These are phyloP conservation scores for Drechslera avenae DNA, from an alignment of 2,329 filamentous ascomycete species.

Conservation along the genomic window DNA sequence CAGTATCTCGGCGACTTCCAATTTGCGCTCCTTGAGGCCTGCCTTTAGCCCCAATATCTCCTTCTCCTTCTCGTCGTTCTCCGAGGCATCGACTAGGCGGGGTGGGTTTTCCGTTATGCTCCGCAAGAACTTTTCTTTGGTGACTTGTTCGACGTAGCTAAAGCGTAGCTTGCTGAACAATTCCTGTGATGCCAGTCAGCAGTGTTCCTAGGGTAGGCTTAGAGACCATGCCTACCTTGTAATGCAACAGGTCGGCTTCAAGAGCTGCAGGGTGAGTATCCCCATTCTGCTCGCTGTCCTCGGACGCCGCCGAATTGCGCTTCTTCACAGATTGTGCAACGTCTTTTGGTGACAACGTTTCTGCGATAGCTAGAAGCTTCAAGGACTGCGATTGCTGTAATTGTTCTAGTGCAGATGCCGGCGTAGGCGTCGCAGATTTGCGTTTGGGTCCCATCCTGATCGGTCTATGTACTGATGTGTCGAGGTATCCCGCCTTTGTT, in stretches of 20 bases:
- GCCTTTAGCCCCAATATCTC: slow-evolving; percentile 73
- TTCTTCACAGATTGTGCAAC: slow-evolving; percentile 47
- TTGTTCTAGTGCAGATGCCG: slow-evolving; percentile 53
- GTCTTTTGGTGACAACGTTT: slow-evolving; percentile 68
- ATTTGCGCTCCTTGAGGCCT: slow-evolving; percentile 78
- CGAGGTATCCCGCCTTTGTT: slow-evolving; percentile 34
- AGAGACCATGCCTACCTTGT: slow-evolving; percentile 61
- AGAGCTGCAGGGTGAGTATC: slow-evolving; percentile 71
- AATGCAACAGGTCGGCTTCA: slow-evolving; percentile 83
- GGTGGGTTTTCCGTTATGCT: slow-evolving; percentile 91
- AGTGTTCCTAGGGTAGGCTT: neutral
- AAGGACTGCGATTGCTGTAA: slow-evolving; percentile 66
- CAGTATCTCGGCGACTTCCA: slow-evolving; percentile 75
- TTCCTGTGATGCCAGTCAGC: slow-evolving; percentile 59
- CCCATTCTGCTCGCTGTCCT: slow-evolving; percentile 69
- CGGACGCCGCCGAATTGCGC: slow-evolving; percentile 65
- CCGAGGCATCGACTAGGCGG: slow-evolving; percentile 77
- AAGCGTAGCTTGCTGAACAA: slow-evolving; percentile 96
- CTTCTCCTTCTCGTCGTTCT: slow-evolving; percentile 65
- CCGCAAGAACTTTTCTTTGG: slow-evolving; percentile 96
- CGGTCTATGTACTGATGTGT: slow-evolving; percentile 3
- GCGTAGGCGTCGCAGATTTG: slow-evolving; percentile 29
- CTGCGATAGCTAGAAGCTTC: slow-evolving; percentile 76
- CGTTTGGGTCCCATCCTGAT: slow-evolving; percentile 34
- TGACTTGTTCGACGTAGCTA: slow-evolving; percentile 97